phyloP scores from a whole-genome alignment of 257 asterid species.

The Verbena officinalis region DNA sequence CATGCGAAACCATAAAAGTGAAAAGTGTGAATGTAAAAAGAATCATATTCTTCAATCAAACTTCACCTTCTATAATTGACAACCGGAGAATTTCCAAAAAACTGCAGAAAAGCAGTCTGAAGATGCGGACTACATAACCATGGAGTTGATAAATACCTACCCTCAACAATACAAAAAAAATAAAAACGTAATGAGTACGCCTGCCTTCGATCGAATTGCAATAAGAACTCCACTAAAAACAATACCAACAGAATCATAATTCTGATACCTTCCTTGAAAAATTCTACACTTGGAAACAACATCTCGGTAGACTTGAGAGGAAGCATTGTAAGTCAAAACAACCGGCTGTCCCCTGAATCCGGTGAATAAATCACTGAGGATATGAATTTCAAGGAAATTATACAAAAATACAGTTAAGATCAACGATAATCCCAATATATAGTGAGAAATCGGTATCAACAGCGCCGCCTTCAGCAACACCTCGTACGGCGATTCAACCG shows the following conservation, averaged over 20 bases:
- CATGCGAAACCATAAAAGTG: background rate
- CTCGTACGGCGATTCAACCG: slow-evolving; percentile 50
- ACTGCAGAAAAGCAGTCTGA: slow-evolving; percentile 73
- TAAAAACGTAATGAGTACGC: background rate
- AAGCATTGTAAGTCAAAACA: slow-evolving; percentile 51
- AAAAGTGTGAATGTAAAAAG: background rate
- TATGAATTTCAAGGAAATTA: slow-evolving; percentile 67
- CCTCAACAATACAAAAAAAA: background rate
- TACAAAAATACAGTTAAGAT: slow-evolving; percentile 47
- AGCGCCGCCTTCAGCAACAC: slow-evolving; percentile 48
- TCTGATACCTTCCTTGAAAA: slow-evolving; percentile 71
- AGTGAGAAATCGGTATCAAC: slow-evolving; percentile 60
- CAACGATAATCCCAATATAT: slow-evolving; percentile 40
- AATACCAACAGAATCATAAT: background rate
- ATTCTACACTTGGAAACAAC: slow-evolving; percentile 72
- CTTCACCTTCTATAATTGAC: slow-evolving; percentile 68
- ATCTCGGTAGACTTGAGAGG: slow-evolving; percentile 55
- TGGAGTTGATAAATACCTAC: slow-evolving; percentile 81
- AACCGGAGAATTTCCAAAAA: slow-evolving; percentile 71
- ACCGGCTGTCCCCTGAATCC: slow-evolving; percentile 81
- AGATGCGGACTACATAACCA: slow-evolving; percentile 93
- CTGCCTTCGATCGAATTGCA: background rate
- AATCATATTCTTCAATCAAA: slow-evolving; percentile 1
- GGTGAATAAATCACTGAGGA: slow-evolving; percentile 59
- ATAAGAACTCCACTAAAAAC: background rate